Conservation (phyloP, 768 basidiomycete species). For the Tricholoma bakamatsutake region DNA sequence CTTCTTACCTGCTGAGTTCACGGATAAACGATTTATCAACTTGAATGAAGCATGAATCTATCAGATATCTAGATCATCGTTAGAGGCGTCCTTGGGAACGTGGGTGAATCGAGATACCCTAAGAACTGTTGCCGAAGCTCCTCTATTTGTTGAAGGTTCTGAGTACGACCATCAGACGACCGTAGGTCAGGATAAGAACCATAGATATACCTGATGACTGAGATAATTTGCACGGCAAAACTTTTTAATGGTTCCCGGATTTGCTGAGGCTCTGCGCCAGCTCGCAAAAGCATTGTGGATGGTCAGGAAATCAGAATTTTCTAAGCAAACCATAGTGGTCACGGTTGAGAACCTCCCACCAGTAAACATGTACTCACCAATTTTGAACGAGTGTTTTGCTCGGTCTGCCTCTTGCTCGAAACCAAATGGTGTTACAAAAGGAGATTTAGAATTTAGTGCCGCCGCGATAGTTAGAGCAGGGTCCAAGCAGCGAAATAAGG, state of each 20-base stretch:
- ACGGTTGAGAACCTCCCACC: background rate
- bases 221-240: conserved; percentile 80
- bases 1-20: conserved; percentile 61
- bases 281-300: conserved; percentile 85
- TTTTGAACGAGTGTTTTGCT: conserved; percentile 74
- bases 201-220: conserved; percentile 64
- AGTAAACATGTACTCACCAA: conserved; percentile 40
- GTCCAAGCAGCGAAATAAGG: conserved; percentile 85
- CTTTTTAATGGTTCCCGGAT: conserved; percentile 53
- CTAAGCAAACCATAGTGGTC: conserved; percentile 31
- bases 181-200: background rate
- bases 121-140: conserved; percentile 90
- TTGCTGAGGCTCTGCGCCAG: conserved; percentile 76
- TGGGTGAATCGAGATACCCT: conserved; percentile 34
- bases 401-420: conserved; percentile 81
- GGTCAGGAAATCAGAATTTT: conserved; percentile 93
- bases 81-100: conserved; percentile 3
- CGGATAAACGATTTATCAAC: conserved; percentile 59
- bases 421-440: conserved; percentile 87
- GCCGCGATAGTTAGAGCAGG: conserved; percentile 97
- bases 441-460: conserved; percentile 86
- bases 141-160: conserved; percentile 95
- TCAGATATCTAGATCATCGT: conserved; percentile 55
- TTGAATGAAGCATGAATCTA: conserved; percentile 82
- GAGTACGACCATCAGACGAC: conserved; percentile 4